Evolutionary conservation across 306 rosid genomes (phyloP).

Genomic region (Senna siamea): DNA sequence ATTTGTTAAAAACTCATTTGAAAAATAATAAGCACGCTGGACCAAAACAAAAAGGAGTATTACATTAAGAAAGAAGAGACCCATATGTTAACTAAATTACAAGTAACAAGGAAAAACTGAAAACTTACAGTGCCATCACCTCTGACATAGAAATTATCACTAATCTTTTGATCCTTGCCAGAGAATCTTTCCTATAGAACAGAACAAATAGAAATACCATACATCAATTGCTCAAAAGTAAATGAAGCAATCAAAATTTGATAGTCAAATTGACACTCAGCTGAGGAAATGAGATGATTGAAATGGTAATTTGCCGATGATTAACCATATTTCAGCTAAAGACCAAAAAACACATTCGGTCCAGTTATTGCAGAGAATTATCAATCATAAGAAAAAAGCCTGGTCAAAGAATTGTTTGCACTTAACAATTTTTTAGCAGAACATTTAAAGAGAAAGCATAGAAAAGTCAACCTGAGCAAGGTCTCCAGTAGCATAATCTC

Average conservation of each 20-base stretch:
- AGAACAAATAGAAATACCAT: slow-evolving; percentile 25
- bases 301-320: slow-evolving; percentile 2
- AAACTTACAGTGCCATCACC: slow-evolving; percentile 95
- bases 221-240: slow-evolving; percentile 11
- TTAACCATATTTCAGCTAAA: slow-evolving; percentile 30
- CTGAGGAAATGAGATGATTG: background rate
- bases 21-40: slow-evolving; percentile 96
- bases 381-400: slow-evolving; percentile 36
- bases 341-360: slow-evolving; percentile 19
- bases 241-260: slow-evolving; percentile 24
- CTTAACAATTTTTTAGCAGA: slow-evolving; percentile 16
- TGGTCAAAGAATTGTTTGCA: slow-evolving; percentile 6
- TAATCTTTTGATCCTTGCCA: slow-evolving; percentile 85
- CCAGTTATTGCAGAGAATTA: slow-evolving; percentile 6
- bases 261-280: slow-evolving; percentile 14
- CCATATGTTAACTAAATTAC: slow-evolving; percentile 10
- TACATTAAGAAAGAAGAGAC: slow-evolving; percentile 33
- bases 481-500: slow-evolving; percentile 94
- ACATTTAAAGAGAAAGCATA: slow-evolving; percentile 14
- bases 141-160: slow-evolving; percentile 88
- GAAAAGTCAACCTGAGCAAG: slow-evolving; percentile 86
- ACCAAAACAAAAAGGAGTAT: slow-evolving; percentile 33
- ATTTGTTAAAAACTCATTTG: slow-evolving; percentile 78
- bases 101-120: slow-evolving; percentile 24
- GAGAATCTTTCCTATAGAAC: slow-evolving; percentile 76